phyloP scores from a whole-genome alignment of 2,329 filamentous ascomycete genomes.

The Coniochaeta prunicola region DNA sequence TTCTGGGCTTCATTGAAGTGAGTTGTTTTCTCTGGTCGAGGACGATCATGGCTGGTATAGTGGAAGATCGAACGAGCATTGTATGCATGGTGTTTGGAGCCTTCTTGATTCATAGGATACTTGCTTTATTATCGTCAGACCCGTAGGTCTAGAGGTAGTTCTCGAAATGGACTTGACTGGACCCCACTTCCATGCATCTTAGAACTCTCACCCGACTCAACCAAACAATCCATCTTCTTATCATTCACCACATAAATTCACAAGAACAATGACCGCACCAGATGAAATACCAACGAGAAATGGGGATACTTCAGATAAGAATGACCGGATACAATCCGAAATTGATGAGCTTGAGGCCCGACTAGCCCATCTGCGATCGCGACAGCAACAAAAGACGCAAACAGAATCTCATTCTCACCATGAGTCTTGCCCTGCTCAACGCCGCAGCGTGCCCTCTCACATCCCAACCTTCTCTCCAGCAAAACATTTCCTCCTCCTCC shows the following conservation, averaged over 20 bases:
- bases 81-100: constrained; percentile 12
- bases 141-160: not conserved
- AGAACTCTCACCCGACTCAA: not conserved
- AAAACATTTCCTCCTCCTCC: constrained; percentile 64
- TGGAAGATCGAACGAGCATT: not conserved
- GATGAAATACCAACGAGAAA: not conserved
- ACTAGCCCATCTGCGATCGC: not conserved
- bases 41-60: constrained; percentile 4
- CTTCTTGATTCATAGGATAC: not conserved
- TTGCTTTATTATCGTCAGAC: not conserved
- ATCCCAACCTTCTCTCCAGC: constrained; percentile 11
- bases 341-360: constrained; percentile 47
- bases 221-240: not conserved
- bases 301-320: constrained; percentile 8
- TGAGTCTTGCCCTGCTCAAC: not conserved
- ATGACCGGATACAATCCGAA: constrained; percentile 36
- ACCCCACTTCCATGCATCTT: not conserved
- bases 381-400: not conserved
- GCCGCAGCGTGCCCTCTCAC: constrained; percentile 6
- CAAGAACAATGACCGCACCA: not conserved
- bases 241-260: not conserved
- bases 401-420: not conserved
- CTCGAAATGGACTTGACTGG: not conserved
- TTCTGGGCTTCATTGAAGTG: constrained; percentile 5
- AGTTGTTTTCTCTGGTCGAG: constrained; percentile 3